Base-by-base conservation (phyloP, 2,329 filamentous ascomycete genomes). In the Byssochlamys sp. region DNA sequence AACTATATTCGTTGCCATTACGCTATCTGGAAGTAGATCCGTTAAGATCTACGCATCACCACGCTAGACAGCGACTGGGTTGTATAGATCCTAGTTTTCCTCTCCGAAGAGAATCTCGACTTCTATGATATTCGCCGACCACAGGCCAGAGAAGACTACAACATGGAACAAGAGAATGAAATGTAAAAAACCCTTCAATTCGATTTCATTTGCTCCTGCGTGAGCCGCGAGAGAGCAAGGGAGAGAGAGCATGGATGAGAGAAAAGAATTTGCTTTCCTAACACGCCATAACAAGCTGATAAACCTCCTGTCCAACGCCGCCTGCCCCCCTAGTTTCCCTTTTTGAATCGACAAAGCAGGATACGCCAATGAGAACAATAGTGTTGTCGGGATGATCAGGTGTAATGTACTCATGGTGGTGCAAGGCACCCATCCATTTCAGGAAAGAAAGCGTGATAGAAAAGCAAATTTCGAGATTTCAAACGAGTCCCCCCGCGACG, bases 331-430 rank as follows among this genome's bases (percentile, higher is more conserved):
- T 24, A 45, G 39, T 51, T 51, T 51, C 12, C 49, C 24, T 24
- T 57, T 57, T 26, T 39, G 25, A 48, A 57, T 54, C 52, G 52
- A 57, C 52, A 27, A 55, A 57, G 56, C 56, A 57, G 56, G 52
- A 29, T 39, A 45, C 39, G 39, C 39, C 12, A 24, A 45, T 45
- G 39, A 14, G 39, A 45, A 45, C 35, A 45, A 45, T 45, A 45
- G 19, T 19, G 19, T 45, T 45, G 39, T 24, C 39, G 19, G n/a
- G 39, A 45, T 19, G 35, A 45, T 7, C 14, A 45, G 14, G 35
- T n/a, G 35, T 45, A 45, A 14, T 45, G 39, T 45, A 4, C 6
- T 45, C 39, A 45, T 45, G 39, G 39, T 45, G 39, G 39, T 45
- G 39, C 39, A 45, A 45, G 5, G 39, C 39, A 45, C 19, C n/a